Evolutionary conservation across 2,329 filamentous ascomycete genomes (phyloP), one percentile per base, ranked within the genome.

Genomic region (Rhinocladiella similis): DNA sequence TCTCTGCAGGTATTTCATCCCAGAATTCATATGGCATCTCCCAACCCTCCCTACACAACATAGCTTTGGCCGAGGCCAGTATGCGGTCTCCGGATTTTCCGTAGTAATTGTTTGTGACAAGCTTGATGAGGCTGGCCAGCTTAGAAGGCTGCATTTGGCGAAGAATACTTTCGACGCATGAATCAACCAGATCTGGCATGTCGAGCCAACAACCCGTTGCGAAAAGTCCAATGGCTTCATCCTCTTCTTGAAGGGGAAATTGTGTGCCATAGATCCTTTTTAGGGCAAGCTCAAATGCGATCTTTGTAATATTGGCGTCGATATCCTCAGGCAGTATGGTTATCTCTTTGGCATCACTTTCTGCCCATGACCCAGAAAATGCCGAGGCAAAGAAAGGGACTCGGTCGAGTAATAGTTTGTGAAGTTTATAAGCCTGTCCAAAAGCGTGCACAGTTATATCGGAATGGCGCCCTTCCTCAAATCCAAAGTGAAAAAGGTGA

Each of bases 121-220:
- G 69, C 29, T 74, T 77, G 61, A 83, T 81, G 5, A 82, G 66
- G 2, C 73, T 72, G 13, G 76, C 72, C 3, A 83, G 69, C 2
- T 71, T 78, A 16, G 76, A 72, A 1, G 78, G 76, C 9, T 72
- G 74, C 80, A 83, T 82, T 54, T 81, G 79, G 13, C 79, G 76
- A 14, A 83, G 69, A 55, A 83, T 81, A 5, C 77, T 76, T 29
- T 80, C 78, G 29, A 83, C 79, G 22, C 79, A 77, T 5, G 73
- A 73, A 47, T 83, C 79, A 10, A 83, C 74, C 20, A 83, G 67
- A 59, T 83, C 80, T 43, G 79, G 75, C 79, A 83, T 83, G 60
- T 83, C 80, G 19, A 83, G 72, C 80, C 80, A 83, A 66, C 79
- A 82, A 14, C 76, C 80, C 3, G 79, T 81, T 1, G 80, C 80